Percentiles rank a stretch among this genome's conserved stretches.
phyloP scores from a whole-genome alignment of 2,329 filamentous ascomycete genomes.

The Pseudohalonectria lignicola region DNA sequence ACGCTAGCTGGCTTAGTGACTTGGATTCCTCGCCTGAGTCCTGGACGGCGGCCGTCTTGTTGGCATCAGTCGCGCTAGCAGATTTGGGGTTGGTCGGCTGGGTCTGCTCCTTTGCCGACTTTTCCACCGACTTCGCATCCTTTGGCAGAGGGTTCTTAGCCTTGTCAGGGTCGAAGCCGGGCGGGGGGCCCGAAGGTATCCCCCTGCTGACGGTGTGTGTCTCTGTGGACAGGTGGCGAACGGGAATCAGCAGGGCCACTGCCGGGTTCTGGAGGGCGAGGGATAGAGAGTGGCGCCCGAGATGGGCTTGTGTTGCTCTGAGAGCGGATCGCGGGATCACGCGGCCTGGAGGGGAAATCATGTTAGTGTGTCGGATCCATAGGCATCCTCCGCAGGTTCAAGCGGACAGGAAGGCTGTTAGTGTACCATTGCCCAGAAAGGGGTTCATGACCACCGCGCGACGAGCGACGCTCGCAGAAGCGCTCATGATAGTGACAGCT shows the following conservation, averaged over 20 bases:
- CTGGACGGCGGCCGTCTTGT: constrained; percentile 2
- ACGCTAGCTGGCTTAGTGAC: constrained; percentile 49
- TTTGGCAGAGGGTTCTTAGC: constrained; percentile 73
- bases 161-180: constrained; percentile 82
- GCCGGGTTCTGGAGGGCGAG: constrained; percentile 35
- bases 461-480: constrained; percentile 43
- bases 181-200: constrained; percentile 57
- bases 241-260: constrained; percentile 45
- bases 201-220: constrained; percentile 37
- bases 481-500: constrained; percentile 37
- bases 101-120: constrained; percentile 19
- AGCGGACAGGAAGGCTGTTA: background rate
- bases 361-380: background rate
- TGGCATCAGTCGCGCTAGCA: background rate
- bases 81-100: background rate
- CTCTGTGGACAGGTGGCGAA: constrained; percentile 47
- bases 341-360: constrained; percentile 23
- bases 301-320: constrained; percentile 31
- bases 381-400: background rate
- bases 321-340: constrained; percentile 31
- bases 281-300: constrained; percentile 34
- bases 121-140: constrained; percentile 28
- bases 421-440: constrained; percentile 35
- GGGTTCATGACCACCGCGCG: constrained; percentile 42
- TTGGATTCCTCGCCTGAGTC: constrained; percentile 20